Percentiles rank a stretch among this genome's conserved stretches.
phyloP scores from a whole-genome alignment of 805 yeast species.

The Wickerhamomyces ciferrii region DNA sequence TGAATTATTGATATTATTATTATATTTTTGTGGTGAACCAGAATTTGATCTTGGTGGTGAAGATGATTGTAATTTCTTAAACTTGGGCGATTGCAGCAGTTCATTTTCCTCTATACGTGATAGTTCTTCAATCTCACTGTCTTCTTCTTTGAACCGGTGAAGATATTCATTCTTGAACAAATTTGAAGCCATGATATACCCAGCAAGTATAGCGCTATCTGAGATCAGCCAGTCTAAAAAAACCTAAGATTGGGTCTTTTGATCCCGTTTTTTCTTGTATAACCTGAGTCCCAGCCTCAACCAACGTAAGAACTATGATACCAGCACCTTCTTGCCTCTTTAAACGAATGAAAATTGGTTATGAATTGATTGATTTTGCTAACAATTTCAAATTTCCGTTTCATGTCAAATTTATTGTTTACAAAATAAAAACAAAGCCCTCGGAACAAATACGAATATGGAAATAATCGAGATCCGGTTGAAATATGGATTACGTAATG shows the following conservation, averaged over 20 bases:
- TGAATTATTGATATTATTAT: slow-evolving; percentile 1
- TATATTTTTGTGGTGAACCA: slow-evolving; percentile 15
- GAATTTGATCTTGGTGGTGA: slow-evolving; percentile 19
- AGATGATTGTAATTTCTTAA: slow-evolving; percentile 19
- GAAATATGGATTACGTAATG: too few species aligned
- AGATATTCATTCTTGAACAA: slow-evolving; percentile 7
- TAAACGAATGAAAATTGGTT: background rate
- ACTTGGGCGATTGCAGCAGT: slow-evolving; percentile 21
- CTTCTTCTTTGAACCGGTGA: slow-evolving; percentile 21
- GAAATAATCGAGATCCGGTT: background rate
- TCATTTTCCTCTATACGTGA: slow-evolving; percentile 20
- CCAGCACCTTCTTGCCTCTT: too few species aligned
- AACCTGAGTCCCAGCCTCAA: too few species aligned
- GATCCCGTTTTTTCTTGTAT: too few species aligned
- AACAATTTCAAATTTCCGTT: background rate
- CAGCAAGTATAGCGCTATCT: too few species aligned
- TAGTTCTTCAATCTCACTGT: slow-evolving; percentile 14
- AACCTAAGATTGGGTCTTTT: too few species aligned
- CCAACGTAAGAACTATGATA: too few species aligned
- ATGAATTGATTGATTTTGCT: too few species aligned
- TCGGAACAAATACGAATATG: background rate
- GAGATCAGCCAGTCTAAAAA: too few species aligned
- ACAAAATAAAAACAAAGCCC: slow-evolving; percentile 1
- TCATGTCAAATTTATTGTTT: background rate
- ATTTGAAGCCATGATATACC: background rate